Evolutionary conservation across 768 basidiomycete genomes (phyloP).

Genomic region (Cystofilobasidium ferigula): DNA sequence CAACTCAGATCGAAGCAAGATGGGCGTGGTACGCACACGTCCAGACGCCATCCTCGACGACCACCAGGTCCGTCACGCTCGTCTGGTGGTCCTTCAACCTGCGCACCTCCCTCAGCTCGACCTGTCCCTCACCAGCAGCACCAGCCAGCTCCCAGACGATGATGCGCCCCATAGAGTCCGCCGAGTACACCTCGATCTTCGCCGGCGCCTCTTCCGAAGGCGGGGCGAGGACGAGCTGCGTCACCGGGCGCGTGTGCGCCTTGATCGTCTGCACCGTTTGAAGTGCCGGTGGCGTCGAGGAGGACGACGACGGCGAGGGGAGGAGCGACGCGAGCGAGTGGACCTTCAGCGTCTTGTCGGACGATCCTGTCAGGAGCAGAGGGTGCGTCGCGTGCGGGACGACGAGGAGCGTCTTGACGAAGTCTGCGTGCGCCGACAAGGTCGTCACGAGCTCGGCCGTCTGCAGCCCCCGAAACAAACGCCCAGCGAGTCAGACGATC

Average conservation of each 20-base stretch:
- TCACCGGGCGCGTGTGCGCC: slow-evolving; percentile 77
- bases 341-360: slow-evolving; percentile 75
- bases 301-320: slow-evolving; percentile 49
- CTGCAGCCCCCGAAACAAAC: slow-evolving; percentile 40
- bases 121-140: slow-evolving; percentile 45
- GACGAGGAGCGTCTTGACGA: slow-evolving; percentile 72
- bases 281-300: slow-evolving; percentile 30
- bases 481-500: background rate
- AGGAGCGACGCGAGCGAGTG: slow-evolving; percentile 38
- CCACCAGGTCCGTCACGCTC: slow-evolving; percentile 31
- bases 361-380: slow-evolving; percentile 72
- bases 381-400: slow-evolving; percentile 47
- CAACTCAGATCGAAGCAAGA: background rate
- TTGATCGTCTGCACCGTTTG: slow-evolving; percentile 52
- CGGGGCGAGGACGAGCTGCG: slow-evolving; percentile 51
- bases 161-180: slow-evolving; percentile 84
- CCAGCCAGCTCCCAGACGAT: slow-evolving; percentile 61
- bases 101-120: slow-evolving; percentile 40
- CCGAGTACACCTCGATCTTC: slow-evolving; percentile 54
- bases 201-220: slow-evolving; percentile 10
- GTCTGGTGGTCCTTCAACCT: slow-evolving; percentile 22
- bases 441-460: slow-evolving; percentile 59
- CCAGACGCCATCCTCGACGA: slow-evolving; percentile 63
- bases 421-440: slow-evolving; percentile 72
- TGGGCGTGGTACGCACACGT: slow-evolving; percentile 50